Conservation (phyloP, 352 stramenopile species). For the Phytopythium helicoides region DNA sequence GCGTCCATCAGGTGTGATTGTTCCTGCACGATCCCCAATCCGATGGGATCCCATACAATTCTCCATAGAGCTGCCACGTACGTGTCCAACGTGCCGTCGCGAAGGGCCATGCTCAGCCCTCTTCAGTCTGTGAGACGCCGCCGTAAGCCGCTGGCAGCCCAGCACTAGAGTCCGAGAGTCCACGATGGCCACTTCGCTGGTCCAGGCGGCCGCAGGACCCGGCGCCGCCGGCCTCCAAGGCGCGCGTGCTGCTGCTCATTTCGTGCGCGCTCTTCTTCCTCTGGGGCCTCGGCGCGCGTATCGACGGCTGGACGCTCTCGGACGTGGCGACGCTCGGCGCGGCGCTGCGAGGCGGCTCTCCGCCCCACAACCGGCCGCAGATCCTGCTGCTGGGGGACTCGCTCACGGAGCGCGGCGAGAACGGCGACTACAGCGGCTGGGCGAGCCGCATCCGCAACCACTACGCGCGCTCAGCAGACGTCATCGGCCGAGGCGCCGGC, state of each 20-base stretch:
- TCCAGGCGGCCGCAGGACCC: background rate
- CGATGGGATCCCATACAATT: too few relatives aligned
- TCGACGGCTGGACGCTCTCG: conserved; percentile 8
- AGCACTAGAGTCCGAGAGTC: background rate
- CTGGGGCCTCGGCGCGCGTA: conserved; percentile 13
- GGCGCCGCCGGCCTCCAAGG: conserved; percentile 11
- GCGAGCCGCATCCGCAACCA: conserved; percentile 38
- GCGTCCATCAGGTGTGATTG: too few relatives aligned
- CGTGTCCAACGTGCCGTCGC: too few relatives aligned
- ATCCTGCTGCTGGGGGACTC: conserved; percentile 64
- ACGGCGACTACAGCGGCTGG: conserved; percentile 39
- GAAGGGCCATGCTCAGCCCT: background rate
- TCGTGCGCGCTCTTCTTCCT: conserved; percentile 13
- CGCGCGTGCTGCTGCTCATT: conserved; percentile 10
- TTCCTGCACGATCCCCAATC: too few relatives aligned
- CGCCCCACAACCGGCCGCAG: conserved; percentile 17
- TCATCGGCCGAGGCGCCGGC: conserved; percentile 49
- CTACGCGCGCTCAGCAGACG: conserved; percentile 52
- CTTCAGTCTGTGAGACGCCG: background rate
- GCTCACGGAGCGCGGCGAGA: conserved; percentile 47
- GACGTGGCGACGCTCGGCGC: conserved; percentile 5
- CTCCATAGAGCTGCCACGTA: too few relatives aligned
- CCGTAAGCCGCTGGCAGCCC: background rate
- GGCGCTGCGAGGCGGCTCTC: background rate
- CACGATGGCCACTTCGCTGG: background rate